Percentiles rank a stretch among this genome's conserved stretches.
Evolutionary conservation across 2,329 filamentous ascomycete genomes (phyloP).

Genomic region (Rutstroemia sp.): DNA sequence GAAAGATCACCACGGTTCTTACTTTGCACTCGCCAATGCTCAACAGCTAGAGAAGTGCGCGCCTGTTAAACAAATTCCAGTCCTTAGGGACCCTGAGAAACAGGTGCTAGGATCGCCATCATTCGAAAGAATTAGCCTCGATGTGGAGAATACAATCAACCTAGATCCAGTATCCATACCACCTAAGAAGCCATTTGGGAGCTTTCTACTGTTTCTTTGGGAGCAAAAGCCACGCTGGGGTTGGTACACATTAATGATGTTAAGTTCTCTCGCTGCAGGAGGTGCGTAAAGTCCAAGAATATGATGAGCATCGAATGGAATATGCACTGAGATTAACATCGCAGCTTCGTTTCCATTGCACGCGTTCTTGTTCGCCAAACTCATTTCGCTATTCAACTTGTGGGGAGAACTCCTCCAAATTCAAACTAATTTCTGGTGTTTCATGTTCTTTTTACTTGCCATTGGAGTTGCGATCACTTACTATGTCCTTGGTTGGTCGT

Average conservation of each 20-base stretch:
- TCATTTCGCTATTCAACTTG: constrained; percentile 23
- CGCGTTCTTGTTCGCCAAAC: constrained; percentile 29
- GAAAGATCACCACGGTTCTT: constrained; percentile 48
- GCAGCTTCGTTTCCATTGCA: constrained; percentile 31
- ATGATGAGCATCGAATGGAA: too few species aligned
- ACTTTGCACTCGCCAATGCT: constrained; percentile 57
- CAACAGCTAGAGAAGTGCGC: constrained; percentile 38
- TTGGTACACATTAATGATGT: not conserved
- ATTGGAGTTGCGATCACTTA: constrained; percentile 33
- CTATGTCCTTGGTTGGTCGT: constrained; percentile 27
- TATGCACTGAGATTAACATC: not conserved
- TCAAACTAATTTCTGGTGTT: constrained; percentile 38
- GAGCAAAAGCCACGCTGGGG: constrained; percentile 6
- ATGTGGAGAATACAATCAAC: not conserved
- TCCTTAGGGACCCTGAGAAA: not conserved
- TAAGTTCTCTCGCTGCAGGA: not conserved
- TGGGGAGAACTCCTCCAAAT: constrained; percentile 14
- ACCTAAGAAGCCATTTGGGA: not conserved
- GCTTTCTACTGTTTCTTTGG: constrained; percentile 24
- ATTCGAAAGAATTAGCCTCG: constrained; percentile 1
- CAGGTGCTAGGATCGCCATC: not conserved
- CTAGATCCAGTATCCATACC: not conserved
- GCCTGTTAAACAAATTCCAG: not conserved
- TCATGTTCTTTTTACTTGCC: constrained; percentile 43
- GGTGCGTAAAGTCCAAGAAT: not conserved